Evolutionary conservation across 495 filamentous ascomycete genomes (phyloP).

Genomic region (Penicillium fimorum): DNA sequence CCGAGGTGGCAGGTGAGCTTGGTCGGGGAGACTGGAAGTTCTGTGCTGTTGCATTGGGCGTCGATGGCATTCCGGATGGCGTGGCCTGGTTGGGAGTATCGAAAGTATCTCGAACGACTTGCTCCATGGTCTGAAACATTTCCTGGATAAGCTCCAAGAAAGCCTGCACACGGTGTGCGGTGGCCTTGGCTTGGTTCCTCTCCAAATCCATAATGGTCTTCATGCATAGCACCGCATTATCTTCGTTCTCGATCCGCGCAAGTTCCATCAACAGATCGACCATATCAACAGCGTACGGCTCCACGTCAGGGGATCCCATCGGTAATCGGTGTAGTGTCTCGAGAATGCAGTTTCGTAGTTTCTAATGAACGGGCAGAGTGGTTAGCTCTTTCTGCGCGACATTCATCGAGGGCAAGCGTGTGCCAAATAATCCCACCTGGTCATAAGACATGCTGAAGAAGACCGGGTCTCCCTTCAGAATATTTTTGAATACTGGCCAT

Average conservation of each 20-base stretch:
- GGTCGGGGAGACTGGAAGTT: constrained; percentile 84
- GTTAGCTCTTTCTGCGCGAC: constrained; percentile 11
- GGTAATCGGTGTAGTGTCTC: constrained; percentile 94
- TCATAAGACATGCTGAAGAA: constrained; percentile 86
- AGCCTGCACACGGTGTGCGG: constrained; percentile 75
- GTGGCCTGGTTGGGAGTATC: constrained; percentile 66
- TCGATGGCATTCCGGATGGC: constrained; percentile 69
- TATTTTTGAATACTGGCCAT: constrained; percentile 84
- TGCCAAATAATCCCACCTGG: constrained; percentile 53
- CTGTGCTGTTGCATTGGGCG: constrained; percentile 68
- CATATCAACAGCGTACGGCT: constrained; percentile 80
- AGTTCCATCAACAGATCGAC: constrained; percentile 87
- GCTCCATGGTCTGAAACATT: constrained; percentile 91
- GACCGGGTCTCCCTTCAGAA: constrained; percentile 82
- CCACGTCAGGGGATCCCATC: constrained; percentile 75
- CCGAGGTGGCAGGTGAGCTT: constrained; percentile 79
- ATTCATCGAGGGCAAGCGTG: constrained; percentile 2
- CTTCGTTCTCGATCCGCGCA: constrained; percentile 90
- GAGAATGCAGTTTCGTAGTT: constrained; percentile 84
- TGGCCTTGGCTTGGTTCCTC: constrained; percentile 83
- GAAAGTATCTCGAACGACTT: constrained; percentile 89
- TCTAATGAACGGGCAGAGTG: constrained; percentile 47
- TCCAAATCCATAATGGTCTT: constrained; percentile 97
- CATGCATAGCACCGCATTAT: constrained; percentile 96
- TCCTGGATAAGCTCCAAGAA: constrained; percentile 92